Evolutionary conservation across 495 filamentous ascomycete species (phyloP), one percentile per base, ranked within the genome.

Genomic region (Platismatia glauca): DNA sequence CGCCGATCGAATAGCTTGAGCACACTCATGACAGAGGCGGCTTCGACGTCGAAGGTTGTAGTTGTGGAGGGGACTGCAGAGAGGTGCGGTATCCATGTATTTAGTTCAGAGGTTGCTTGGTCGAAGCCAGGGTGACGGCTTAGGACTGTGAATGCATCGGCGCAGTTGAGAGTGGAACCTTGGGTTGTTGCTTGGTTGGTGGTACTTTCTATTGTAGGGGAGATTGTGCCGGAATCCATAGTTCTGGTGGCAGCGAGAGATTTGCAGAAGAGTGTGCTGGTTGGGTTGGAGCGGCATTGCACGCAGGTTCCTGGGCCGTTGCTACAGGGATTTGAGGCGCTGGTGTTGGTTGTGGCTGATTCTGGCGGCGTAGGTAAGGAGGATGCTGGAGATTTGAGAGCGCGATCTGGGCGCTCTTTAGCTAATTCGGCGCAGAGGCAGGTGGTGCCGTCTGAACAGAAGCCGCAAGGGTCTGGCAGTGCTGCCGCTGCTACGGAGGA

Each of bases 1-100:
- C 90, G 72, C 43, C 89, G 81, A 70, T 95, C 90, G 70, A 95
- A 90, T 61, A 86, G 85, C 66, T 87, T 89, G 60, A 95, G 71
- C 35, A 94, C 89, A 44, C 85, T 84, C 86, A 93, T 91, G 33
- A 95, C 89, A 70, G 87, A 91, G 7, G 89, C 89, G 1, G 90
- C 88, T 69, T 95, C 89, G 12, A 95, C 85, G 70, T 93, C 88
- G 66, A 90, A 83, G 8, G 88, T 85, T 27, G 80, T 81, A 62
- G 84, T 77, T 63, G 72, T 70, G 3, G 64, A 50, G 60, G 72
- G 67, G 13, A 86, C 76, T 18, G 87, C 84, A 65, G 85, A 79
- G 8, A 93, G 82, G 69, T 86, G 86, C 1, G 88, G 86, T 55
- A 94, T 74, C 86, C 89, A 92, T 0, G 79, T 82, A 1, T 81